Evolutionary conservation across 2,329 filamentous ascomycete species (phyloP), one percentile per base, ranked within the genome.

Genomic region (Phialophora expanda): DNA sequence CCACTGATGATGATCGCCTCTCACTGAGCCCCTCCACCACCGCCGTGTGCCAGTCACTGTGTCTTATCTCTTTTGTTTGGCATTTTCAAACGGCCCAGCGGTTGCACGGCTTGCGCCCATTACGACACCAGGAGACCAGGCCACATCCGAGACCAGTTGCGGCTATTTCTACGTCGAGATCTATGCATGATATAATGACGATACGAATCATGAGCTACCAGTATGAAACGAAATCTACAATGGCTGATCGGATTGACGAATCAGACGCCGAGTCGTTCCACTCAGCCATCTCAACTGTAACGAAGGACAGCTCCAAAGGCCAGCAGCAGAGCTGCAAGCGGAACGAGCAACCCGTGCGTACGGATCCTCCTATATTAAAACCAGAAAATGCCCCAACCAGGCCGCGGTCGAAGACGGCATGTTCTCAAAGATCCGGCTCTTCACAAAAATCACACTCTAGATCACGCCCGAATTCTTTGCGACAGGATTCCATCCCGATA

Each of bases 221-320:
- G 9, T 51, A 50, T 34, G 44, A 55, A 17, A 63, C 50, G 61
- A 56, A 60, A n/a, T 30, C 26, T 20, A 28, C 28, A 24, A 41
- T 14, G 20, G 57, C 34, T 26, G 22, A 46, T 8, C 51, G 24
- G 9, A 38, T 34, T 11, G 62, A 66, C 32, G 59, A 58, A 22
- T 69, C 67, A 22, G 67, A 69, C 26, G 38, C 65, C 51, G 67
- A 69, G 48, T 69, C 67, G n/a, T 69, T 69, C 59, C 67, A 69
- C 50, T 69, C 67, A n/a, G 67, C 67, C 28, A 64, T 61, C 32
- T 67, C 67, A 4, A 67, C 44, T 32, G 65, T 60, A 12, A 50
- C 60, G n/a, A 41, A 51, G 9, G 6, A 14, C 12, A 51, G 22
- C 24, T 51, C 9, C 20, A 51, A 26, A 24, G 20, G 24, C 24